Evolutionary conservation across 306 rosid species (phyloP), one percentile per base, ranked within the genome.

Genomic region (Arachis hypogaea): DNA sequence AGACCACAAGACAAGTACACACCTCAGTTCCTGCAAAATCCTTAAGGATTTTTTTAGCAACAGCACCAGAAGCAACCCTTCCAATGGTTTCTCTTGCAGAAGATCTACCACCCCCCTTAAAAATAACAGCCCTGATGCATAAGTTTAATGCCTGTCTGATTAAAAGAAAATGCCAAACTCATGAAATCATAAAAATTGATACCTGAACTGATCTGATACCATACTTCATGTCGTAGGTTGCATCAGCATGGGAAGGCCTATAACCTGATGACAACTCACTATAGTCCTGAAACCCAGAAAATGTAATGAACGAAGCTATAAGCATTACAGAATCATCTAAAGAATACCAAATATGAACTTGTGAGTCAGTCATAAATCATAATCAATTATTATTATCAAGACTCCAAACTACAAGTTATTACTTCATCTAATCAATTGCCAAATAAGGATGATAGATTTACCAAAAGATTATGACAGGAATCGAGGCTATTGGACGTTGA

Each of bases 81-180:
- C 99, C 99, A 49, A 95, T 95, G 70, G 99, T 95, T 88, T 95
- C 99, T 80, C 99, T 90, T 30, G 98, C 99, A 52, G 99, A 95
- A 71, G 99, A 92, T 82, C 99, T 88, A 66, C 99, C 99, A 40
- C 99, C 99, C 43, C 99, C 98, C 98, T 92, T 79, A 81, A 89
- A 73, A 14, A 78, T 42, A 54, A 55, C 68, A 71, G 61, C 61
- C 68, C 30, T 63, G 69, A 69, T 50, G 22, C n/a, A 56, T 46
- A 59, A 58, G 78, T 63, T 38, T 43, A 36, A 71, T 70, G 47
- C 63, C 64, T 77, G 68, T 68, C 71, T 47, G 61, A 58, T 36
- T 7, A 4, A 69, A 54, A 11, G 63, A 70, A 78, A 74, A 50
- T 33, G 36, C 22, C 49, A 7, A 49, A 47, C 47, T 33, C 40